phyloP scores from a whole-genome alignment of 1,284 basidiomycete species.

The Stygiomarasmius scandens region DNA sequence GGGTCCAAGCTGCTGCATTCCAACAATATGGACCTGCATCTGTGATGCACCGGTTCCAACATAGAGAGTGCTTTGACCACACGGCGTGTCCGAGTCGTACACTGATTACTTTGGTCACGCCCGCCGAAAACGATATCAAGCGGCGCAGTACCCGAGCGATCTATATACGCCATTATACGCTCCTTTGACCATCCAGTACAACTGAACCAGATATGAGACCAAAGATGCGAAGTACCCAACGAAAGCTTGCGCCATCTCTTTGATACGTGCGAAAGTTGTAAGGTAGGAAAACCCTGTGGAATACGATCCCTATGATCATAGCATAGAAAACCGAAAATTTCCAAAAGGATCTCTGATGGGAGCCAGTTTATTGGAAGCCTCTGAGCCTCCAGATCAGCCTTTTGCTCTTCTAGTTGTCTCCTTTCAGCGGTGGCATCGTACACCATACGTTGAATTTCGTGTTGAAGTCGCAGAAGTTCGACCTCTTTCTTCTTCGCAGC shows the following conservation, averaged over 20 bases:
- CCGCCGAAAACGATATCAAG: conserved; percentile 33
- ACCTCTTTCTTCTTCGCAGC: conserved; percentile 35
- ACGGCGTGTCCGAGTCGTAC: not conserved
- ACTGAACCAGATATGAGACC: conserved; percentile 41
- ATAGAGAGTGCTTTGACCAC: not conserved
- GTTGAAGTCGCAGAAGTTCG: conserved; percentile 38
- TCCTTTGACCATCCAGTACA: conserved; percentile 26
- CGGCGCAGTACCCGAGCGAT: conserved; percentile 35
- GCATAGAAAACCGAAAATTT: conserved; percentile 40
- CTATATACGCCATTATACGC: conserved; percentile 33
- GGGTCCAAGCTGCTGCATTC: conserved; percentile 30
- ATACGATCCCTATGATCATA: conserved; percentile 24
- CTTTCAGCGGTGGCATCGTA: conserved; percentile 36
- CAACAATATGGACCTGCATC: conserved; percentile 38
- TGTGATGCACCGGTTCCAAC: conserved; percentile 30
- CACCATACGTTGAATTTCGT: conserved; percentile 41
- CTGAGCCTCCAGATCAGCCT: conserved; percentile 37
- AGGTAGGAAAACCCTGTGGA: conserved; percentile 14
- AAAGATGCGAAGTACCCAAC: conserved; percentile 43
- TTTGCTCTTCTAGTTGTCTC: conserved; percentile 28
- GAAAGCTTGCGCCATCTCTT: conserved; percentile 46
- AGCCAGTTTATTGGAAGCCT: conserved; percentile 50
- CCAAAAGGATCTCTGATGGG: conserved; percentile 48
- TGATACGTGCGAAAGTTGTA: conserved; percentile 49
- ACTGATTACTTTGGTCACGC: not conserved